Conservation (phyloP, 306 rosid species). For the Delonix regia region DNA sequence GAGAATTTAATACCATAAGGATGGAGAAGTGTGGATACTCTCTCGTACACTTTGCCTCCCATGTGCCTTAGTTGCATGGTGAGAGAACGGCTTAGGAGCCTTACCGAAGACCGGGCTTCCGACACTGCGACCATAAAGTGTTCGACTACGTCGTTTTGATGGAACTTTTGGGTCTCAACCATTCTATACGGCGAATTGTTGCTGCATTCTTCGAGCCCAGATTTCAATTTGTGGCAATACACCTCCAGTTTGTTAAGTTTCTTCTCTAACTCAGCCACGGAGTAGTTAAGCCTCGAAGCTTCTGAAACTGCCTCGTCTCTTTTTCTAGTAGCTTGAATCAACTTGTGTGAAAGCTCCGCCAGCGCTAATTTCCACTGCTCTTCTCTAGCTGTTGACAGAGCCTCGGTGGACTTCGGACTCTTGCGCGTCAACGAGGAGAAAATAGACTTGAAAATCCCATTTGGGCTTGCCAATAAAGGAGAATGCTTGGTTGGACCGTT, state of each 20-base stretch:
- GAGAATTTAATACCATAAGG: slow-evolving; percentile 71
- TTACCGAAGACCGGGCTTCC: slow-evolving; percentile 66
- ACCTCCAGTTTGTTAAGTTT: slow-evolving; percentile 86
- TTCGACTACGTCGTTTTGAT: slow-evolving; percentile 43
- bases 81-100: slow-evolving; percentile 69
- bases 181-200: slow-evolving; percentile 35
- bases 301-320: slow-evolving; percentile 80
- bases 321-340: slow-evolving; percentile 72
- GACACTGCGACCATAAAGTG: slow-evolving; percentile 68
- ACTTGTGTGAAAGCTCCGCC: slow-evolving; percentile 82
- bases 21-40: slow-evolving; percentile 68
- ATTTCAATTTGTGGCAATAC: slow-evolving; percentile 74
- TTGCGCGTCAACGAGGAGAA: slow-evolving; percentile 69
- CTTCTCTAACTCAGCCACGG: slow-evolving; percentile 87
- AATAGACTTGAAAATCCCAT: slow-evolving; percentile 71
- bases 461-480: slow-evolving; percentile 68
- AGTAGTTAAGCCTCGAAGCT: slow-evolving; percentile 80
- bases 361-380: slow-evolving; percentile 87
- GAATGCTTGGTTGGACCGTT: slow-evolving; percentile 44
- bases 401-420: slow-evolving; percentile 59
- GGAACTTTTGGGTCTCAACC: slow-evolving; percentile 21
- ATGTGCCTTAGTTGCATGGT: slow-evolving; percentile 77
- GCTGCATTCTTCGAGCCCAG: slow-evolving; percentile 77
- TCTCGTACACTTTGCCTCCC: slow-evolving; percentile 70
- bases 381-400: slow-evolving; percentile 53